Conservation (phyloP, 768 basidiomycete species). For the Hydnomerulius pinastri region DNA sequence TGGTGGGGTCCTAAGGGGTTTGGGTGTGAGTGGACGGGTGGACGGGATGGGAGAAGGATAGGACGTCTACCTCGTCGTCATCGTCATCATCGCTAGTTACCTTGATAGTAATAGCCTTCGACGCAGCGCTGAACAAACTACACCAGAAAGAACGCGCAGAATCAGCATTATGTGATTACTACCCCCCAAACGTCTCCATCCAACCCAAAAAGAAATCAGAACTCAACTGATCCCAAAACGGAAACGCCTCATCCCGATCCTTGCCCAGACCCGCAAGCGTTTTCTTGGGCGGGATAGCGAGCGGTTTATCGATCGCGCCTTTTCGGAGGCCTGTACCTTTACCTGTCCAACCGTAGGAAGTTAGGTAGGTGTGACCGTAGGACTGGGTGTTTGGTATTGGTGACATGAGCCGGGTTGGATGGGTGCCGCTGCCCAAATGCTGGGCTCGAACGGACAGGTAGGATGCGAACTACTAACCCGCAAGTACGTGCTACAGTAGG, state of each 20-base stretch:
- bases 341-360: conserved; percentile 86
- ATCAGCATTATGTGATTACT: too few species aligned
- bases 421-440: too few species aligned
- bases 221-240: conserved; percentile 98
- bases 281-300: conserved; percentile 83
- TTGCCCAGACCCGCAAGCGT: conserved; percentile 86
- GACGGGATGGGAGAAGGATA: not conserved
- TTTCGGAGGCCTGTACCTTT: conserved; percentile 83
- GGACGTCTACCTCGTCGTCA: conserved; percentile 25
- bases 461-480: too few species aligned
- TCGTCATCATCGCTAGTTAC: conserved; percentile 54
- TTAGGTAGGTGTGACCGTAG: conserved; percentile 64
- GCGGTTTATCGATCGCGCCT: conserved; percentile 75
- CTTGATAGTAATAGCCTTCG: conserved; percentile 79
- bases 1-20: conserved; percentile 16
- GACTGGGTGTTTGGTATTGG: conserved; percentile 47
- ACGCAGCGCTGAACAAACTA: conserved; percentile 73
- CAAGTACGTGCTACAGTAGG: too few species aligned
- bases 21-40: not conserved
- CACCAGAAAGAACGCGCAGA: not conserved
- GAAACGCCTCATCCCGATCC: conserved; percentile 92
- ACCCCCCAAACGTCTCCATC: too few species aligned
- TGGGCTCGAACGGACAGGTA: too few species aligned
- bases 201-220: not conserved
- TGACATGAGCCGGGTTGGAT: too few species aligned